Evolutionary conservation across 495 filamentous ascomycete genomes (phyloP), one percentile per base, ranked within the genome.

Genomic region (Geopyxis carbonaria): DNA sequence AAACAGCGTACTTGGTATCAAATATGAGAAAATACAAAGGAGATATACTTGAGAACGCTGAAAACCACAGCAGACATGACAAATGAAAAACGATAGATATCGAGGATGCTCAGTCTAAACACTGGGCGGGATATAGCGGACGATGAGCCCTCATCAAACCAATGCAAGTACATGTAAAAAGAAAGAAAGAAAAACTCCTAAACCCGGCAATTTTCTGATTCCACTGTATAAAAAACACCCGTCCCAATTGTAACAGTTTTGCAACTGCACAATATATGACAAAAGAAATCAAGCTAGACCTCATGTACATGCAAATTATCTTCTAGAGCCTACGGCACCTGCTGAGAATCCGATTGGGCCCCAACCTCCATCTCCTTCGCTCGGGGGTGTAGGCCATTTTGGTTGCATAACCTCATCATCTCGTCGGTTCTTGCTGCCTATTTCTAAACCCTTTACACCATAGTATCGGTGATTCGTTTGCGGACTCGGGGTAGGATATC

Each of bases 331-430:
- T 23, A 11, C 5, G 15, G 27, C 27, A 11, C 27, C 34, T 16
- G 16, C 25, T 11, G 34, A 15, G 24, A 13, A 30, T 8, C 28
- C 23, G 11, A 28, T 22, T 11, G 13, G 36, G 16, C 75, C 29
- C 82, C 73, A n/a, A 75, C 73, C 21, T 74, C 80, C 85, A 80
- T 93, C 57, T 86, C 89, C 43, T 75, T 72, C 47, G 30, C 52
- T 55, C 35, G 89, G 89, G 27, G 91, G 91, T n/a, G 89, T 95
- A 19, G 86, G 86, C 80, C 83, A 93, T 58, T 86, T 83, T 31
- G 78, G 69, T 42, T 69, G 66, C 29, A 54, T 39, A 22, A 55
- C 38, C 11, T 55, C 51, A 29, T 56, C 52, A 27, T 56, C 51
- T 40, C 48, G 42, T 41, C 50, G 47, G 14, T 45, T 45, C 24